Evolutionary conservation across 441 rosid species (phyloP), one percentile per base, ranked within the genome.

Genomic region (Pelargonium myrrhifolium): DNA sequence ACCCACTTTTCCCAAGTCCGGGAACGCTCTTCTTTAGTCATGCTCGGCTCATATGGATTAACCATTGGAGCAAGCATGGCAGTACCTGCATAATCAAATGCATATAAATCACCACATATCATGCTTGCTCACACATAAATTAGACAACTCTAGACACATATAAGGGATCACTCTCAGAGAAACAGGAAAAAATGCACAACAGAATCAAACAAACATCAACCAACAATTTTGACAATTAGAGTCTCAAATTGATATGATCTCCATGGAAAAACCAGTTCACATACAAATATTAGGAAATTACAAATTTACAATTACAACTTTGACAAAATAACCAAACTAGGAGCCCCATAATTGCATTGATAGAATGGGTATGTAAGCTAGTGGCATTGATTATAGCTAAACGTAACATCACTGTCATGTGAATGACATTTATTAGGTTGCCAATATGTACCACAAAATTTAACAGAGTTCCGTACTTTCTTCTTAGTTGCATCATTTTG

Each of bases 31-130:
- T 87, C 89, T 73, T 81, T 87, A 12, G 78, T 61, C 87, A 87
- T 71, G 81, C 84, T 81, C 65, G 86, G 75, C 42, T 85, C 89
- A 64, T 84, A 87, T 21, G 93, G 90, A 72, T 83, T 87, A 47
- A 84, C 74, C 70, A 81, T 71, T 1, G 93, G 86, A 53, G 89
- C 85, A 62, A 87, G 68, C 78, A 87, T 60, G 66, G 85, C 83
- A 28, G 79, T 87, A 26, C 87, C 93, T 87, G 82, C 45, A 71
- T 65, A 71, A 68, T 68, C 61, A 77, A 73, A 65, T 47, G 47
- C 45, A 55, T 0, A 53, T 17, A 21, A 53, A 53, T 53, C 9
- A 18, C 9, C 15, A 51, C 58, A 20, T 15, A 17, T 15, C 17
- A n/a, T 51, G 15, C 22, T 51, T 51, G 21, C 6, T 65, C 53